Evolutionary conservation across 306 rosid genomes (phyloP).

Genomic region (Comarum palustre): DNA sequence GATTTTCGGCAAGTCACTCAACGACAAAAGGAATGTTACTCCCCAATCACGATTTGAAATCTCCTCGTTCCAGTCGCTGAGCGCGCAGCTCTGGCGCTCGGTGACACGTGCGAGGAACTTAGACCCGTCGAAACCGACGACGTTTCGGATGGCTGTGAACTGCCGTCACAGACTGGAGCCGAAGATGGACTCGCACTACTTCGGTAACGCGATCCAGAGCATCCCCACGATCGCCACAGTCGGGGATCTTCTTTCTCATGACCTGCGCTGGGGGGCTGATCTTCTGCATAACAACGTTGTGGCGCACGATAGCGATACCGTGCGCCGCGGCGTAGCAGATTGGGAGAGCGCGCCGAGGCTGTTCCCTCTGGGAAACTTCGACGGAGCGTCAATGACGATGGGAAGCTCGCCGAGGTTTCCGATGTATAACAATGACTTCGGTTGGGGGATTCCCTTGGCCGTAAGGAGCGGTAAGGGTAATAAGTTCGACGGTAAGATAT

Average conservation of each 20-base stretch:
- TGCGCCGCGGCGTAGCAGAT: slow-evolving; percentile 58
- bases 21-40: slow-evolving; percentile 47
- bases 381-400: slow-evolving; percentile 84
- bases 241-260: slow-evolving; percentile 46
- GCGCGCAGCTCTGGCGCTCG: slow-evolving; percentile 82
- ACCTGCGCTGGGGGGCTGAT: slow-evolving; percentile 55
- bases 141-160: slow-evolving; percentile 91
- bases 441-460: slow-evolving; percentile 79
- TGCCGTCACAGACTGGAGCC: slow-evolving; percentile 78
- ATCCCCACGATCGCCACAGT: slow-evolving; percentile 63
- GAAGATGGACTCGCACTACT: slow-evolving; percentile 60
- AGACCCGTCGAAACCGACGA: slow-evolving; percentile 46
- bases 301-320: slow-evolving; percentile 53
- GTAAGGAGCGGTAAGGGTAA: slow-evolving; percentile 70
- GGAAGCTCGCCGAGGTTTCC: slow-evolving; percentile 93
- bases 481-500: slow-evolving; percentile 88
- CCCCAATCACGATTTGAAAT: slow-evolving; percentile 34
- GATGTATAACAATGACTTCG: slow-evolving; percentile 81
- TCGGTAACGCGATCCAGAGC: slow-evolving; percentile 92
- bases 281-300: slow-evolving; percentile 67
- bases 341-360: slow-evolving; percentile 75
- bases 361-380: slow-evolving; percentile 78
- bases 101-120: slow-evolving; percentile 74
- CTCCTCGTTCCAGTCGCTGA: slow-evolving; percentile 78
- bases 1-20: slow-evolving; percentile 35